phyloP scores from a whole-genome alignment of 495 filamentous ascomycete genomes.

The Pseudoneurospora amorphoporcata region DNA sequence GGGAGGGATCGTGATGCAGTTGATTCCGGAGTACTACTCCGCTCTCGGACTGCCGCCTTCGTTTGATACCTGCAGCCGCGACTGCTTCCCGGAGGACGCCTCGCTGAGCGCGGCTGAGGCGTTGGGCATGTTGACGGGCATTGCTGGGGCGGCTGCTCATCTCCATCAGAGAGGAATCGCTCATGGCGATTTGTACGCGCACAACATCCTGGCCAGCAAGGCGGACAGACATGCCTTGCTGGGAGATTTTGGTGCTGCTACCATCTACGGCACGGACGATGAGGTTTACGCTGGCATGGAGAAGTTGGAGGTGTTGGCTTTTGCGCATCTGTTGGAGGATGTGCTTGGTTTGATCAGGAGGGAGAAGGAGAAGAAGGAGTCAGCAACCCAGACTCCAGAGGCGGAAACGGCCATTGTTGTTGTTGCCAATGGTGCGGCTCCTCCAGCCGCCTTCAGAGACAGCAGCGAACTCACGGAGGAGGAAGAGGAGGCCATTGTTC shows the following conservation, averaged over 20 bases:
- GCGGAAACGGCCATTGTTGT: not conserved
- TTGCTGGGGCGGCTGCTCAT: constrained; percentile 29
- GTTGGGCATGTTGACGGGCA: constrained; percentile 24
- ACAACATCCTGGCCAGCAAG: constrained; percentile 32
- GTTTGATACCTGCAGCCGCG: constrained; percentile 24
- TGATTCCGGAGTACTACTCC: constrained; percentile 19
- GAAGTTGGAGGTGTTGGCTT: constrained; percentile 35
- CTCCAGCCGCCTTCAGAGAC: not conserved
- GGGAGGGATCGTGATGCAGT: constrained; percentile 31
- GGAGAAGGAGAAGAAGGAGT: constrained; percentile 1
- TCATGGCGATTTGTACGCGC: constrained; percentile 35
- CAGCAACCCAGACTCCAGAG: not conserved
- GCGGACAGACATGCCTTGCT: constrained; percentile 30
- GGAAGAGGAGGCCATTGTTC: not conserved
- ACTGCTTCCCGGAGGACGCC: constrained; percentile 24
- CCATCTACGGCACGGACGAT: constrained; percentile 23
- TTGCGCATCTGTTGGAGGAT: constrained; percentile 34
- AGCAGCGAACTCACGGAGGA: not conserved
- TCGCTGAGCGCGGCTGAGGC: constrained; percentile 18
- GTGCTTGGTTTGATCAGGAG: constrained; percentile 15
- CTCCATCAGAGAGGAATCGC: constrained; percentile 31
- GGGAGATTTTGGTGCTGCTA: constrained; percentile 35
- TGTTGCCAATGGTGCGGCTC: not conserved
- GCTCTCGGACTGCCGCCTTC: constrained; percentile 21
- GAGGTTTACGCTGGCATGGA: constrained; percentile 17